Base-by-base conservation (phyloP, 2,329 filamentous ascomycete species). In the Samsoniella hepiali region DNA sequence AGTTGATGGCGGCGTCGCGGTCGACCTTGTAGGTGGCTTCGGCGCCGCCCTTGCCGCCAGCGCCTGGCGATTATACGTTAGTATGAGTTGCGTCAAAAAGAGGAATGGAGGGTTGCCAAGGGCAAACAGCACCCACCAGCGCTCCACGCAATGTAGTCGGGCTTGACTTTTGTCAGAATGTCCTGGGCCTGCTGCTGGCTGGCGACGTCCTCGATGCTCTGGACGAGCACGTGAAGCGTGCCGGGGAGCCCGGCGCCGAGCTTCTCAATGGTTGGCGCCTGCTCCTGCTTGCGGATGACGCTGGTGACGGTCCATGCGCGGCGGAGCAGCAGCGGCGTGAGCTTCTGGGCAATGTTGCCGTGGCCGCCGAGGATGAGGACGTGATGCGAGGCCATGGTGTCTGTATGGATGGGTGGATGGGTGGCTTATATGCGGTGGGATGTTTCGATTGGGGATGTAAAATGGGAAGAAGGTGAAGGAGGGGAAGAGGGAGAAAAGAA, bases 281-380 rank as follows among this genome's bases (percentile, higher is more conserved):
- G 91, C 0, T 87, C 85, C n/a, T 85, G 78, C 67, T 87, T 84
- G 70, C 91, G 89, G 73, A 96, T 88, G 65, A 95, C 79, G 73
- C 88, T 91, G 65, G 89, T 93, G 61, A 96, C 89, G 67, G 85
- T 85, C 89, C 91, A 94, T 40, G 85, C 85, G 67, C 88, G 86
- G 58, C 86, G 81, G 49, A 95, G 85, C 8, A 96, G 86, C 64
- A 93, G 82, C 1, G 89, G 90, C 9, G 91, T 95, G 45, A 95
- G 82, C 50, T 88, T 78, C 64, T 91, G 85, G 68, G 91, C 85
- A 65, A 95, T 77, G 73, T 93, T 91, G 77, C 91, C 91, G 78
- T 93, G 91, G 70, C 91, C 91, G 71, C 91, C 91, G 66, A 95
- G 84, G 68, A 95, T 77, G 65, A 93, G 86, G 64, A 93, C 85